A percentile compares a stretch with the other conserved stretches of the same genome.
Evolutionary conservation across 2,329 filamentous ascomycete species (phyloP).

Genomic region (Lasiodiplodia gonubiensis): DNA sequence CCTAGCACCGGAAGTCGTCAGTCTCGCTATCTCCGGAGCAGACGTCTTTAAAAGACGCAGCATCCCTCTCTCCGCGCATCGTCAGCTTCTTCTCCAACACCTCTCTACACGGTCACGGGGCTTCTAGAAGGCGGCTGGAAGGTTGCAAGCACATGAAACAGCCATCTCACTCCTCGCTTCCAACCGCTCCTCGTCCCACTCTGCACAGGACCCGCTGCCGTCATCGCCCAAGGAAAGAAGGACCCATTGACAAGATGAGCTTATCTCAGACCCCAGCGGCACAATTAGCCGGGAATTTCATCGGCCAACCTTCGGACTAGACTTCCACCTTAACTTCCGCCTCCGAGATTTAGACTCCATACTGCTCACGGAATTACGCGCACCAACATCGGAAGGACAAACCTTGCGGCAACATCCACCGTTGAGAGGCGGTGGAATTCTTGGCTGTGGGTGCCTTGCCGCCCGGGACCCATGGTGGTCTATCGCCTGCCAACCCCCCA

Average conservation of each 20-base stretch:
- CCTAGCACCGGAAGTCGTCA: slow-evolving; percentile 1
- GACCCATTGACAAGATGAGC: background rate
- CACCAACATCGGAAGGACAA: background rate
- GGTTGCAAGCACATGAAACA: background rate
- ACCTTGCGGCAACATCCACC: background rate
- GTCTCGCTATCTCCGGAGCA: background rate
- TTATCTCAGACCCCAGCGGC: background rate
- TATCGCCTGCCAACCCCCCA: background rate
- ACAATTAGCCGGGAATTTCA: background rate
- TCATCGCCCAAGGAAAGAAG: background rate
- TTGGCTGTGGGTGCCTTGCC: slow-evolving; percentile 16
- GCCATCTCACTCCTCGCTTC: background rate
- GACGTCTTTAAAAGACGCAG: background rate
- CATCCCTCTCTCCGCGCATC: slow-evolving; percentile 2
- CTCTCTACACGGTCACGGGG: background rate
- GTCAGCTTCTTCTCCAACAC: background rate
- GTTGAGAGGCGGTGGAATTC: slow-evolving; percentile 9
- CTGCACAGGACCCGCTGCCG: background rate
- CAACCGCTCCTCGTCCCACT: background rate
- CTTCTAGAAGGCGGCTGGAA: background rate
- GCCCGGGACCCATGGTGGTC: slow-evolving; percentile 18
- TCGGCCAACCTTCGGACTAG: background rate
- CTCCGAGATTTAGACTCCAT: slow-evolving; percentile 1
- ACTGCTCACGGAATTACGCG: background rate
- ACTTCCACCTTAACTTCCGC: background rate